Evolutionary conservation across 345 rosid genomes (phyloP), one percentile per base, ranked within the genome.

Genomic region (Hibiscus tridactylites): DNA sequence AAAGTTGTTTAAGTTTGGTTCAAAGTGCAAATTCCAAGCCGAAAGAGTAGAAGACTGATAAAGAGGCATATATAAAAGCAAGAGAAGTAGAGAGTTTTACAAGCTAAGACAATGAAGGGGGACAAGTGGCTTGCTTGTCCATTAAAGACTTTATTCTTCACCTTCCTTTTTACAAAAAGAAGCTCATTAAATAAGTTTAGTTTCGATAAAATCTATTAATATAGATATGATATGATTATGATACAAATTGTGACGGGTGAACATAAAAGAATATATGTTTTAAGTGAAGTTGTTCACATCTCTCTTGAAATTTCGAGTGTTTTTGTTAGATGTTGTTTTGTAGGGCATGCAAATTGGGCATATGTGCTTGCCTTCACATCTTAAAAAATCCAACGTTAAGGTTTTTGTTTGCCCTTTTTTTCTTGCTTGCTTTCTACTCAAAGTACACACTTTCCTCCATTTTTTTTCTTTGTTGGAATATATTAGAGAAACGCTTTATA

Each of bases 391-490:
- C 53, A 77, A 71, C 74, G 69, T 59, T 77, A 6, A 70, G 75
- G 78, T 68, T 33, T 82, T 75, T 60, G 69, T 71, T 76, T 46
- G 65, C 47, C 73, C 68, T 21, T 70, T 73, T 78, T 76, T 84
- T 83, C 80, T 89, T 87, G 88, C 91, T 89, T 89, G 86, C 86
- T 89, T 89, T 87, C 87, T 71, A 89, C 94, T 89, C 94, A 87
- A 84, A 80, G 81, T 75, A 52, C 69, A 61, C 78, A 46, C 68
- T 71, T 71, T 60, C 26, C 12, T 50, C 9, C 17, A 6, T 15
- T 13, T 2, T 26, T 39, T 39, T 39, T 47, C 35, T 15, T 10
- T 47, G 57, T 47, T 47, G 58, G 71, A 67, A 46, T 67, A 54
- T 54, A 3, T 54, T 19, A 6, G 59, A 28, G 28, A 54, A 54